phyloP scores from a whole-genome alignment of 2,329 filamentous ascomycete species.

The Colletotrichum kahawae region DNA sequence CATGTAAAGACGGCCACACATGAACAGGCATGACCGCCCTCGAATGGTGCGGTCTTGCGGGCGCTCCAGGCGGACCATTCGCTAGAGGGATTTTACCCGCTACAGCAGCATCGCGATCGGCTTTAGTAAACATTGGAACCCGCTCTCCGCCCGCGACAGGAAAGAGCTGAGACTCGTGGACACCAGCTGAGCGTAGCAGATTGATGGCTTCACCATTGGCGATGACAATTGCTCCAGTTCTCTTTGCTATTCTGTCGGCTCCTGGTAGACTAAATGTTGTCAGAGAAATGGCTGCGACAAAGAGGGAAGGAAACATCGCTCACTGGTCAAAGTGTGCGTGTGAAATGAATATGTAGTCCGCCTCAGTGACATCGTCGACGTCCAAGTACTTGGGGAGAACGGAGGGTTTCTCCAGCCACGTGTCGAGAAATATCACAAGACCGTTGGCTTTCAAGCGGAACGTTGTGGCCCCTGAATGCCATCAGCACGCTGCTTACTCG shows the following conservation, averaged over 20 bases:
- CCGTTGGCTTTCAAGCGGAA: not conserved
- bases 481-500: not conserved
- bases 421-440: not conserved
- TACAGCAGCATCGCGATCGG: not conserved
- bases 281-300: not conserved
- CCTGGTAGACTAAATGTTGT: conserved; percentile 22
- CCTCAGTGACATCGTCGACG: conserved; percentile 24
- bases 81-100: not conserved
- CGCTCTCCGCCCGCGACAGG: conserved; percentile 28
- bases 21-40: conserved; percentile 21
- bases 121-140: conserved; percentile 25
- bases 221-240: conserved; percentile 27
- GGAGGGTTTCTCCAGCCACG: not conserved
- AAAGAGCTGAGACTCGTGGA: conserved; percentile 26
- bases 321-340: conserved; percentile 30
- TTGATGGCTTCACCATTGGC: conserved; percentile 29
- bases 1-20: conserved; percentile 28
- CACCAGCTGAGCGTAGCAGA: conserved; percentile 25
- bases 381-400: conserved; percentile 10
- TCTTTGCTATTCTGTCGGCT: conserved; percentile 28
- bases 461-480: not conserved
- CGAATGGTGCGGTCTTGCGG: not conserved
- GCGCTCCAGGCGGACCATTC: not conserved
- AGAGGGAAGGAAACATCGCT: not conserved
- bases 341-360: conserved; percentile 30